These are phyloP conservation scores for Lactifluus echinatus DNA, from an alignment of 768 basidiomycete genomes.

Conservation along the genomic window DNA sequence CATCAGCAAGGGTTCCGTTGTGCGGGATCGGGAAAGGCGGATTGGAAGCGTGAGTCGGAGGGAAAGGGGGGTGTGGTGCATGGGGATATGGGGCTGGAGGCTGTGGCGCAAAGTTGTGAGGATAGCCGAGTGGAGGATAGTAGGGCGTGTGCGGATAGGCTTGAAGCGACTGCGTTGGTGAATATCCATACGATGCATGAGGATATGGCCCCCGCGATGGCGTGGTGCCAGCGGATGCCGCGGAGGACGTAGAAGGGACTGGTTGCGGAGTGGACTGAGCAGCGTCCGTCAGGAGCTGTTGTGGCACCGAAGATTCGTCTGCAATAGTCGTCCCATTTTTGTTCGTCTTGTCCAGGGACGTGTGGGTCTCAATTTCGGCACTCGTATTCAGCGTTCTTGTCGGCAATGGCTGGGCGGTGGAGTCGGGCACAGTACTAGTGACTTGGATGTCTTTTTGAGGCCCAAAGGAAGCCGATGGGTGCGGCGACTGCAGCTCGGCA, in stretches of 20 bases:
- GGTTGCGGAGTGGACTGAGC: not conserved
- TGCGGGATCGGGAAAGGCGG: slow-evolving; percentile 21
- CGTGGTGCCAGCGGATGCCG: not conserved
- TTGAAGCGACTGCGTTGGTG: slow-evolving; percentile 31
- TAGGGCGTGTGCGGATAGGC: slow-evolving; percentile 63
- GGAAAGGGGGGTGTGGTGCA: slow-evolving; percentile 25
- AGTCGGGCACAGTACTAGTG: slow-evolving; percentile 19
- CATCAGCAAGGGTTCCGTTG: slow-evolving; percentile 28
- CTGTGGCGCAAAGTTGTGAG: slow-evolving; percentile 27
- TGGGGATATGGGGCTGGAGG: slow-evolving; percentile 30
- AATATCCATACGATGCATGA: slow-evolving; percentile 48
- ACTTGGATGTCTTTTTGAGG: slow-evolving; percentile 22
- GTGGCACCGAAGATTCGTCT: not conserved
- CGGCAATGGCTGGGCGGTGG: slow-evolving; percentile 6
- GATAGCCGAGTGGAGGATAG: slow-evolving; percentile 41
- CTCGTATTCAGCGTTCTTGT: slow-evolving; percentile 21
- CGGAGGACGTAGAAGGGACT: not conserved
- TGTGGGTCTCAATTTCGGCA: not conserved
- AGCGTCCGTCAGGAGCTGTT: not conserved
- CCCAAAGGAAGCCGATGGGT: slow-evolving; percentile 16
- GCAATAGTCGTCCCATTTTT: not conserved
- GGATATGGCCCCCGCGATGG: slow-evolving; percentile 31
- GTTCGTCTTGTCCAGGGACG: not conserved
- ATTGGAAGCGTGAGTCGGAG: slow-evolving; percentile 23
- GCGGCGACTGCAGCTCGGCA: slow-evolving; percentile 33